These are phyloP conservation scores for Saccharomycodes ludwigii DNA, from an alignment of 805 yeast genomes.

Conservation along the genomic window DNA sequence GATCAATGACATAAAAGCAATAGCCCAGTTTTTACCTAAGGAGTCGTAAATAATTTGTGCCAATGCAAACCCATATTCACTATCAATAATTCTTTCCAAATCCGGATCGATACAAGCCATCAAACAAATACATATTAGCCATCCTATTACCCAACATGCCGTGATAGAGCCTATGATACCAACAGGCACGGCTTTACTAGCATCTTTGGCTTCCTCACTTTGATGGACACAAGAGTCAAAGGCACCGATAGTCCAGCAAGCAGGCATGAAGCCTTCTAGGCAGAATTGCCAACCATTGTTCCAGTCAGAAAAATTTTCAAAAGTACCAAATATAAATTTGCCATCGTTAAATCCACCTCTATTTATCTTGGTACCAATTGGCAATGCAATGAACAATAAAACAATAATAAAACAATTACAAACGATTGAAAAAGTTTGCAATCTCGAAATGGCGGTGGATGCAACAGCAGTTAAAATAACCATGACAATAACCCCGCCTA, in stretches of 20 bases:
- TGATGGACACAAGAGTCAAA: constrained; percentile 64
- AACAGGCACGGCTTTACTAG: constrained; percentile 40
- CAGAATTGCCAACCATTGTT: constrained; percentile 45
- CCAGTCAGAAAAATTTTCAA: constrained; percentile 42
- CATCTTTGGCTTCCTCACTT: constrained; percentile 48
- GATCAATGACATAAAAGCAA: constrained; percentile 50
- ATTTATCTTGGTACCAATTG: constrained; percentile 39
- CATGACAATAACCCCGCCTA: constrained; percentile 44
- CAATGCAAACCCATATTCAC: constrained; percentile 46
- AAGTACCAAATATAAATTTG: constrained; percentile 40
- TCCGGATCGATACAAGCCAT: constrained; percentile 42
- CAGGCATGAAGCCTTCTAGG: constrained; percentile 46
- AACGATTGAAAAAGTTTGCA: constrained; percentile 48
- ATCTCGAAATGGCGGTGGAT: constrained; percentile 40
- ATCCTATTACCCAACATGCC: constrained; percentile 48
- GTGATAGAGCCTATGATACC: constrained; percentile 50
- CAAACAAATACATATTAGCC: constrained; percentile 38
- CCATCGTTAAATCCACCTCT: constrained; percentile 33
- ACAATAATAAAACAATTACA: constrained; percentile 40
- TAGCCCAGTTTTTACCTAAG: constrained; percentile 52
- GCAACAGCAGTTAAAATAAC: constrained; percentile 42
- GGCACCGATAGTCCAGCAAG: constrained; percentile 66
- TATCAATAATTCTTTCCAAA: constrained; percentile 28
- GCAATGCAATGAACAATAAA: constrained; percentile 50
- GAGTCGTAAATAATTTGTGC: constrained; percentile 53